A percentile compares a stretch with the other conserved stretches of the same genome.
Evolutionary conservation across 805 yeast species (phyloP).

Genomic region (Lachancea fermentati): DNA sequence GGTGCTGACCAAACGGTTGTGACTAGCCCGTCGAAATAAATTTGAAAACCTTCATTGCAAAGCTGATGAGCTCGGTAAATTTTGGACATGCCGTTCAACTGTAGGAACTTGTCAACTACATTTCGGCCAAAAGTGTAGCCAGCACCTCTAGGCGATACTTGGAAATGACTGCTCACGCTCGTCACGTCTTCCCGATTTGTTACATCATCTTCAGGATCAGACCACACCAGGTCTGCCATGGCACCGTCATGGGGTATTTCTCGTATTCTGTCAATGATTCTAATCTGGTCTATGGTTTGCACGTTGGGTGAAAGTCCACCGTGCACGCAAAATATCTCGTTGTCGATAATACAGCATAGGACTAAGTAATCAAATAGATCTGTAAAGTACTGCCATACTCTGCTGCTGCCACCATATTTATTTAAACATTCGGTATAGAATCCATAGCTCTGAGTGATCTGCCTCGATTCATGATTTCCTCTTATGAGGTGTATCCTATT

Average conservation of each 20-base stretch:
- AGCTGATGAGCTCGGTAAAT: slow-evolving; percentile 92
- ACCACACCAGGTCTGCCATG: slow-evolving; percentile 98
- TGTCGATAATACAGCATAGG: slow-evolving; percentile 83
- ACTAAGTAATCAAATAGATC: slow-evolving; percentile 90
- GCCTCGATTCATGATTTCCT: slow-evolving; percentile 96
- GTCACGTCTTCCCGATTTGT: slow-evolving; percentile 45
- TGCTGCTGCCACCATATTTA: slow-evolving; percentile 67
- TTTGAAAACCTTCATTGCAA: slow-evolving; percentile 93
- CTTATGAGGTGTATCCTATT: slow-evolving; percentile 72
- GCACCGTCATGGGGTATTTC: slow-evolving; percentile 99
- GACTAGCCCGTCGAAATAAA: slow-evolving; percentile 83
- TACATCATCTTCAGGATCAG: slow-evolving; percentile 87
- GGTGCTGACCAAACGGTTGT: slow-evolving; percentile 99
- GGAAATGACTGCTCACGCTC: slow-evolving; percentile 48
- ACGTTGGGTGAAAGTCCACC: slow-evolving; percentile 96
- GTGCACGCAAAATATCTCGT: slow-evolving; percentile 87
- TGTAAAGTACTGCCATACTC: slow-evolving; percentile 87
- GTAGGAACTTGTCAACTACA: slow-evolving; percentile 81
- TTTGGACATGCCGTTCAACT: slow-evolving; percentile 70
- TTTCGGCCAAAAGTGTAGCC: slow-evolving; percentile 94
- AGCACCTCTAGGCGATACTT: slow-evolving; percentile 92
- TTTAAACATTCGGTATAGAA: slow-evolving; percentile 91
- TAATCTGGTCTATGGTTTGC: slow-evolving; percentile 87
- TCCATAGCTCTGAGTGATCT: slow-evolving; percentile 95
- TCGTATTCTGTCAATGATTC: slow-evolving; percentile 81